phyloP scores from a whole-genome alignment of 208 protist genomes.

The Crithidia bombi region DNA sequence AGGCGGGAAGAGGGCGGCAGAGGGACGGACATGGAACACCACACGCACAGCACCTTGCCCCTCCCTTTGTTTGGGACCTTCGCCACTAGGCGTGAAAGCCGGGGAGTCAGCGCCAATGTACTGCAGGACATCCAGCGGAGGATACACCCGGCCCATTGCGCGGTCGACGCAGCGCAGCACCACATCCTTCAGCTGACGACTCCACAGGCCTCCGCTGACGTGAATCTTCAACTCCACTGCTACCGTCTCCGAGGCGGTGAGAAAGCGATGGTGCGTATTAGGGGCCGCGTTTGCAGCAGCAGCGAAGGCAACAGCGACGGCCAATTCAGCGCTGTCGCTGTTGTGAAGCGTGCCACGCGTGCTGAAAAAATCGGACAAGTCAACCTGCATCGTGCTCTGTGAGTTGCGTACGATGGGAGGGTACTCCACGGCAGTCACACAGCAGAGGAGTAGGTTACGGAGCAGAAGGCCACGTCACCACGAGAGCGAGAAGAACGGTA shows the following conservation, averaged over 20 bases:
- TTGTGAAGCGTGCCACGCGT: not conserved
- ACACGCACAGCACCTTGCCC: not conserved
- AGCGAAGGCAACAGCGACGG: constrained; percentile 38
- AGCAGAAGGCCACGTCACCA: too few species aligned
- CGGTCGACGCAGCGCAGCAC: constrained; percentile 79
- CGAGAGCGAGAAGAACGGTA: not conserved
- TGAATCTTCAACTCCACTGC: constrained; percentile 7
- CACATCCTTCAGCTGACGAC: constrained; percentile 39
- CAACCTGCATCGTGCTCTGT: constrained; percentile 14
- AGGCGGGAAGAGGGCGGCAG: constrained; percentile 10
- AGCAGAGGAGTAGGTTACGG: too few species aligned
- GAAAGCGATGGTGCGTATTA: not conserved
- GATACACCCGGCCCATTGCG: constrained; percentile 64
- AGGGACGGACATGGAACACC: constrained; percentile 28
- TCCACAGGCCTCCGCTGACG: constrained; percentile 13
- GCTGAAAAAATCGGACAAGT: constrained; percentile 24
- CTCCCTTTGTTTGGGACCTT: not conserved
- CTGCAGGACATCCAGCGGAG: constrained; percentile 71
- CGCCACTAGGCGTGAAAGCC: not conserved
- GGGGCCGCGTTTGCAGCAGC: constrained; percentile 32
- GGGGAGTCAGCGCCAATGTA: constrained; percentile 45
- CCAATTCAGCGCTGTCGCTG: constrained; percentile 29
- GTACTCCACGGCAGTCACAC: too few species aligned
- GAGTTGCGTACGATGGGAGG: too few species aligned
- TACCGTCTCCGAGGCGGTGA: constrained; percentile 3